A percentile compares a stretch with the other conserved stretches of the same genome.
phyloP scores from a whole-genome alignment of 2,329 filamentous ascomycete species.

The Talaromyces funiculosus region DNA sequence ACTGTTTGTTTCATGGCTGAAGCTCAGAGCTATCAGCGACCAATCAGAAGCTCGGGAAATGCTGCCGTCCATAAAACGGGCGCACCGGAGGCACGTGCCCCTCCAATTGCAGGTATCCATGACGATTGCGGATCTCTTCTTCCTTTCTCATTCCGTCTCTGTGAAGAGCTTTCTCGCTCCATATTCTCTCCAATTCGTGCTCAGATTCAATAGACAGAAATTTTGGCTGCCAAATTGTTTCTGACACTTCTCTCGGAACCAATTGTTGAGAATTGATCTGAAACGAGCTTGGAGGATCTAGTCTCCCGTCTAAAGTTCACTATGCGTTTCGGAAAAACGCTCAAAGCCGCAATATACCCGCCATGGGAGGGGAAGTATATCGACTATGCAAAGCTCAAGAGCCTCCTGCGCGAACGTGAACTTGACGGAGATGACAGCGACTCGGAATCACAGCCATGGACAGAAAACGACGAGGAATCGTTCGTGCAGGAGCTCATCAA shows the following conservation, averaged over 20 bases:
- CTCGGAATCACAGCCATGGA: constrained; percentile 66
- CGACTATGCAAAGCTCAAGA: constrained; percentile 90
- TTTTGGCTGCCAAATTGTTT: neutral
- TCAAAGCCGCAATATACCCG: constrained; percentile 70
- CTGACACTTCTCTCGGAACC: too few relatives aligned
- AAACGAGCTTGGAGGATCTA: neutral
- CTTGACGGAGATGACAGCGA: constrained; percentile 41
- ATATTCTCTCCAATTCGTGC: neutral
- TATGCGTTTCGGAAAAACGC: constrained; percentile 92
- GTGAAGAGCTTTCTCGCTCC: neutral
- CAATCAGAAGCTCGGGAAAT: neutral
- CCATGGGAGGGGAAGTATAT: constrained; percentile 95
- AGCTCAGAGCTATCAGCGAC: neutral
- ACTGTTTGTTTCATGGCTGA: neutral
- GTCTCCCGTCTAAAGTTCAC: constrained; percentile 20
- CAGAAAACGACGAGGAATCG: constrained; percentile 83
- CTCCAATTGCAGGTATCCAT: neutral
- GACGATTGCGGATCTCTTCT: constrained; percentile 6
- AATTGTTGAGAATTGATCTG: neutral
- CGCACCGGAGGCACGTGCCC: constrained; percentile 8
- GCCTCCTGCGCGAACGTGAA: constrained; percentile 73
- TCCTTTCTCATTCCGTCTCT: neutral
- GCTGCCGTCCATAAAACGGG: neutral
- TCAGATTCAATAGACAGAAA: neutral
- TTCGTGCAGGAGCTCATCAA: constrained; percentile 97